phyloP scores from a whole-genome alignment of 495 filamentous ascomycete genomes.

The Xylaria bambusicola region DNA sequence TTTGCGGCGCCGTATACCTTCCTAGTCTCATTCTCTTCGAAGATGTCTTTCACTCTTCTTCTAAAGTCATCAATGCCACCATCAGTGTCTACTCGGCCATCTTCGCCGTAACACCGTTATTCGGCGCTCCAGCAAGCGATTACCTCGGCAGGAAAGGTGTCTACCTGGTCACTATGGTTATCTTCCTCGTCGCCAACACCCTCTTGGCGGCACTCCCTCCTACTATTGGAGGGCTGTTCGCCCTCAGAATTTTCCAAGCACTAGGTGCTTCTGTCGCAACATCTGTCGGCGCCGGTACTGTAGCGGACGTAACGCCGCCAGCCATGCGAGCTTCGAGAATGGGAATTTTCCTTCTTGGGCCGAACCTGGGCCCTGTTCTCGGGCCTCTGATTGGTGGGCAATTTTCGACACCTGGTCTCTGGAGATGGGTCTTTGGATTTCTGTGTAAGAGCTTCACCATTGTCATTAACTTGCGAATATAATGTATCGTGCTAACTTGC shows the following conservation, averaged over 20 bases:
- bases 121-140: slow-evolving; percentile 15
- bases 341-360: slow-evolving; percentile 32
- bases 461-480: not conserved
- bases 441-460: slow-evolving; percentile 22
- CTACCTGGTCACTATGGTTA: slow-evolving; percentile 29
- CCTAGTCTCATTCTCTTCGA: slow-evolving; percentile 29
- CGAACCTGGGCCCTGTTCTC: slow-evolving; percentile 37
- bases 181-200: slow-evolving; percentile 34
- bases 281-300: slow-evolving; percentile 36
- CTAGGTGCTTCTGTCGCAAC: slow-evolving; percentile 32
- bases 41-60: slow-evolving; percentile 24
- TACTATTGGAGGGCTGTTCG: slow-evolving; percentile 28
- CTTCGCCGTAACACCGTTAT: slow-evolving; percentile 27
- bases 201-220: slow-evolving; percentile 33
- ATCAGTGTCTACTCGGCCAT: slow-evolving; percentile 36
- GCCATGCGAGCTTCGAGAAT: slow-evolving; percentile 27
- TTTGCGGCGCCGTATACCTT: slow-evolving; percentile 35
- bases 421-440: slow-evolving; percentile 42
- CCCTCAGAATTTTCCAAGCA: slow-evolving; percentile 33
- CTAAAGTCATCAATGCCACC: slow-evolving; percentile 35
- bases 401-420: slow-evolving; percentile 25
- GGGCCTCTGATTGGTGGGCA: slow-evolving; percentile 37
- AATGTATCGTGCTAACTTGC: not conserved
- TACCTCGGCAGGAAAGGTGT: slow-evolving; percentile 12
- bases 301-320: slow-evolving; percentile 35